Evolutionary conservation across 495 filamentous ascomycete genomes (phyloP), one percentile per base, ranked within the genome.

Genomic region (Lasiosphaeria miniovina): DNA sequence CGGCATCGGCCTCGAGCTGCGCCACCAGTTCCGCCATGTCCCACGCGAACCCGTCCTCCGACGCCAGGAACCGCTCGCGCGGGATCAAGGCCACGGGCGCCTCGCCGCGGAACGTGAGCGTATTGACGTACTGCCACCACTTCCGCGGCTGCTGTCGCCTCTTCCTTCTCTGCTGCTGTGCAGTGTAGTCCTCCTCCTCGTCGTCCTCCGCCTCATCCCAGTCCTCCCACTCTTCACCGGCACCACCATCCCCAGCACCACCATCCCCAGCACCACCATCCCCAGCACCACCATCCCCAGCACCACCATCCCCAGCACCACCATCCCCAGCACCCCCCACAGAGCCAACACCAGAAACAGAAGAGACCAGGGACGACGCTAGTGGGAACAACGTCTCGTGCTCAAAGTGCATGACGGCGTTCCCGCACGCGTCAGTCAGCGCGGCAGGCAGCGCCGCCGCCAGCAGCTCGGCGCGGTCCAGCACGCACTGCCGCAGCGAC

Each of bases 1-100:
- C 69, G n/a, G 45, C 32, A 53, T 14, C 36, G 48, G 11, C 34
- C 58, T 56, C 40, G 43, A 74, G 58, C n/a, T 63, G 61, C 41
- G 48, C 15, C 6, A 59, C 69, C 11, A 75, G 51, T 52, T 74
- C 71, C 34, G 59, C 60, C 67, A 74, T 72, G 52, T 74, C 72
- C 72, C 71, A 74, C 11, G 71, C 71, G 52, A 72, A 74, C 15
- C 64, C 63, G 49, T 74, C 72, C 41, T 74, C 69, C 35, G 59
- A 71, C 15, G 52, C 62, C 24, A 61, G 63, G 60, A 74, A 71
- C 43, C 64, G 62, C 10, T 52, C 54, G 12, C 65, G 49, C 15
- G 60, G 64, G 10, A 75, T 75, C 15, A 60, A 63, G 14, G 58
- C 51, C 11, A 74, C 56, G 14, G 49, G 31, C 15, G 49, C 14